phyloP scores from a whole-genome alignment of 2,329 filamentous ascomycete species.

The Colletotrichum tropicale region DNA sequence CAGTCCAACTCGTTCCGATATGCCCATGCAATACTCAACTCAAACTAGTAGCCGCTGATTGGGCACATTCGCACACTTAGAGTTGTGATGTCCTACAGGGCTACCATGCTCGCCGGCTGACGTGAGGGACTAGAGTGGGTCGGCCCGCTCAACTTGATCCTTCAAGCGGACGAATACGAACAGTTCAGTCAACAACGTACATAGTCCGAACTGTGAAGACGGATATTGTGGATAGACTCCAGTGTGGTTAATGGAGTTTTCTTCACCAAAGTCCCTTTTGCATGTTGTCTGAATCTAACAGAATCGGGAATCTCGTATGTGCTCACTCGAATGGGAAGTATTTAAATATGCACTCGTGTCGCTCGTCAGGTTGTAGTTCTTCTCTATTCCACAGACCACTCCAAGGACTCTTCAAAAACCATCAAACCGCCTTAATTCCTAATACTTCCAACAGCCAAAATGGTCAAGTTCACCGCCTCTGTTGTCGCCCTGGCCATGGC shows the following conservation, averaged over 20 bases:
- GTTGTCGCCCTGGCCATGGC: background rate
- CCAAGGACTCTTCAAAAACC: background rate
- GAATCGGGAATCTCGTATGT: background rate
- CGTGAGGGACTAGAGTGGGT: background rate
- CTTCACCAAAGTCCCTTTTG: background rate
- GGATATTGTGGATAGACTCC: background rate
- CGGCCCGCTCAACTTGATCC: background rate
- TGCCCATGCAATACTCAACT: rapidly evolving
- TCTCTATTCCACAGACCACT: background rate
- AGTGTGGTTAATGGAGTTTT: background rate
- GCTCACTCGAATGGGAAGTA: no score
- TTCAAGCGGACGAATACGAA: background rate
- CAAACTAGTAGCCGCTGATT: background rate
- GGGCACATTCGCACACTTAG: background rate
- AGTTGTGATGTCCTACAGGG: background rate
- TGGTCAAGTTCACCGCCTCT: background rate
- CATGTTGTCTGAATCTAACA: background rate
- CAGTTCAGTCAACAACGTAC: no score
- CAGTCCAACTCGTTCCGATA: background rate
- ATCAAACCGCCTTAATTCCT: background rate
- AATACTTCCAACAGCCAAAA: background rate
- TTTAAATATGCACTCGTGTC: background rate
- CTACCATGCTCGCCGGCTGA: background rate
- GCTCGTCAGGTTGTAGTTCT: background rate
- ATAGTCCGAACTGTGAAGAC: background rate